Percentiles rank a stretch among this genome's conserved stretches.
Evolutionary conservation across 768 basidiomycete genomes (phyloP).

Genomic region (Exidia glandulosa): DNA sequence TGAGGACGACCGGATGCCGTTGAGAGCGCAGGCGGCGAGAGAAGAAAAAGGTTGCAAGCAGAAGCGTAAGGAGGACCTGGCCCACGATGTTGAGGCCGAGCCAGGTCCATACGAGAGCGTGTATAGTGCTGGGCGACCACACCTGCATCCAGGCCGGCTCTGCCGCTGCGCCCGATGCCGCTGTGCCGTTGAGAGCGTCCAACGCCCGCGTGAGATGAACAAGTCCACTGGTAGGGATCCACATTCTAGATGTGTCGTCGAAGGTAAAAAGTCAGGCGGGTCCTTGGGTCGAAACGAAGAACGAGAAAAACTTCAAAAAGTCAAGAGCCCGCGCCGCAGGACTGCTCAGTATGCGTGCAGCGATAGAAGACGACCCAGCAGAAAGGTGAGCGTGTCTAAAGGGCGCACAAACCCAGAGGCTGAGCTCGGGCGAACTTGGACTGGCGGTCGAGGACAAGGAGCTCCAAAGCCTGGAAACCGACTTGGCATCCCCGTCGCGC

Average conservation of each 20-base stretch:
- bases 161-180: not conserved
- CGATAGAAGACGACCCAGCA: not conserved
- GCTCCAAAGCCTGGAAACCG: not conserved
- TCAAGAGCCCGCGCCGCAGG: not conserved
- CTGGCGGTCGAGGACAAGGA: not conserved
- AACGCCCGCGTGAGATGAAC: not conserved
- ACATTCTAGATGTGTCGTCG: not conserved
- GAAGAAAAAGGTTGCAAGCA: not conserved
- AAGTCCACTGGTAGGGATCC: not conserved
- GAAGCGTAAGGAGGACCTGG: not conserved
- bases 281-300: not conserved
- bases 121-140: not conserved
- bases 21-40: not conserved
- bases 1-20: not conserved
- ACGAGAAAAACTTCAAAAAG: not conserved
- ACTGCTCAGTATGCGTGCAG: not conserved
- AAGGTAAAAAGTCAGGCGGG: not conserved
- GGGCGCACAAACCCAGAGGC: not conserved
- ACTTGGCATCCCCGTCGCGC: not conserved
- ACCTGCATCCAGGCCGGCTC: not conserved
- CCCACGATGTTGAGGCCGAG: not conserved
- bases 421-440: no score
- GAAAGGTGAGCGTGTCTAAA: not conserved
- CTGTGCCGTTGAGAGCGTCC: not conserved
- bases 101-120: not conserved